Base-by-base conservation (phyloP, 768 basidiomycete species). In the Leccinum barrowsii region DNA sequence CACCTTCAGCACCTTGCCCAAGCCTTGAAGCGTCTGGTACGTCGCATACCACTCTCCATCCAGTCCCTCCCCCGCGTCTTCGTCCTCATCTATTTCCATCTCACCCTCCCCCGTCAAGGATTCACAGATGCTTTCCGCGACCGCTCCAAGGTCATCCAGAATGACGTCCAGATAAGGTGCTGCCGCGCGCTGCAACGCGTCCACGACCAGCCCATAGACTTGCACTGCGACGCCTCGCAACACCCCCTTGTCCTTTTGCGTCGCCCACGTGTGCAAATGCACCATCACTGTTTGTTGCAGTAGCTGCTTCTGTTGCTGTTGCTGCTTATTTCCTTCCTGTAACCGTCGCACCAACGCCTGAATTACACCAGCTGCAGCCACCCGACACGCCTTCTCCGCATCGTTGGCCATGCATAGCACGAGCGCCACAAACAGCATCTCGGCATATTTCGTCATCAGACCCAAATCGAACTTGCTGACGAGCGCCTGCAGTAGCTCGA, bases 381-480 rank as follows among this genome's bases (percentile, higher is more conserved):
- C 90, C 26, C 94, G 82, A 68, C 94, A 98, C 67, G 90, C 87
- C 34, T 89, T 76, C 6, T 95, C 94, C 40, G 91, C 89, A 70
- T 99, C 97, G 68, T 98, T 99, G 28, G 94, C 94, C 32, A 98
- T 74, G 26, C 90, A 90, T 85, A 98, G 89, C 42, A 96, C 91
- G 24, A 98, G 76, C 1, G 92, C 93, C 13, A n/a, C n/a, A n/a
- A n/a, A n/a, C n/a, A n/a, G n/a, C n/a, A n/a, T n/a, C n/a, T n/a
- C n/a, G n/a, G n/a, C n/a, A n/a, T n/a, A n/a, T n/a, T n/a, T n/a
- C n/a, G n/a, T n/a, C n/a, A n/a, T n/a, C n/a, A n/a, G n/a, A n/a
- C n/a, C n/a, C n/a, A n/a, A n/a, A n/a, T n/a, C n/a, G n/a, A n/a
- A n/a, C n/a, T n/a, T n/a, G n/a, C n/a, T n/a, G n/a, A 96, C 91